A percentile compares a stretch with the other conserved stretches of the same genome.
Conservation (phyloP, 768 basidiomycete genomes). For the Mycena chlorophos region DNA sequence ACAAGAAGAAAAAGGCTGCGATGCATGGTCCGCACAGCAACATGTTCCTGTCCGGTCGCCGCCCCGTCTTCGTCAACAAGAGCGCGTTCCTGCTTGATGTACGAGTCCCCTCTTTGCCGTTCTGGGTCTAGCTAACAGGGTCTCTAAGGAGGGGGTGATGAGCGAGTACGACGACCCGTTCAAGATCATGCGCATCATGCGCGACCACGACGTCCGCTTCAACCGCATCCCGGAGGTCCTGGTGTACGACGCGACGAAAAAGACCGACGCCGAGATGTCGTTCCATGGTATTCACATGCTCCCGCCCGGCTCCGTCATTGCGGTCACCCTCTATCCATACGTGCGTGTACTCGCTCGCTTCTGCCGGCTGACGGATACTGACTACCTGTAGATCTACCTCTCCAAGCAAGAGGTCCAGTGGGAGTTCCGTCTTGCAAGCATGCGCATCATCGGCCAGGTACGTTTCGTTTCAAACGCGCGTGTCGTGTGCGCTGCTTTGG, state of each 20-base stretch:
- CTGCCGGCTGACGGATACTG: too few species aligned
- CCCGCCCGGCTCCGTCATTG: neutral
- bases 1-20: neutral
- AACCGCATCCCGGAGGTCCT: neutral
- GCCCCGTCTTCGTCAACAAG: neutral
- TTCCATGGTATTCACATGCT: neutral
- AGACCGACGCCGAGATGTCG: neutral
- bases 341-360: too few species aligned
- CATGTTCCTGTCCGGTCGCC: neutral
- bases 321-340: neutral
- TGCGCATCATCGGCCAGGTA: too few species aligned
- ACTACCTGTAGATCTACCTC: too few species aligned
- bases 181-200: neutral
- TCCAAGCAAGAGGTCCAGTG: too few species aligned
- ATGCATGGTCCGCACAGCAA: neutral
- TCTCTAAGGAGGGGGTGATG: neutral
- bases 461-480: too few species aligned
- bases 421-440: too few species aligned
- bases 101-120: neutral
- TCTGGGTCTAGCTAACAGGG: neutral
- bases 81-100: neutral
- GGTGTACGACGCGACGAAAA: neutral
- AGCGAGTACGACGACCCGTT: neutral
- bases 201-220: neutral
- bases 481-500: too few species aligned